These are phyloP conservation scores for Phytopythium vexans DNA, from an alignment of 352 stramenopile genomes.

Conservation along the genomic window DNA sequence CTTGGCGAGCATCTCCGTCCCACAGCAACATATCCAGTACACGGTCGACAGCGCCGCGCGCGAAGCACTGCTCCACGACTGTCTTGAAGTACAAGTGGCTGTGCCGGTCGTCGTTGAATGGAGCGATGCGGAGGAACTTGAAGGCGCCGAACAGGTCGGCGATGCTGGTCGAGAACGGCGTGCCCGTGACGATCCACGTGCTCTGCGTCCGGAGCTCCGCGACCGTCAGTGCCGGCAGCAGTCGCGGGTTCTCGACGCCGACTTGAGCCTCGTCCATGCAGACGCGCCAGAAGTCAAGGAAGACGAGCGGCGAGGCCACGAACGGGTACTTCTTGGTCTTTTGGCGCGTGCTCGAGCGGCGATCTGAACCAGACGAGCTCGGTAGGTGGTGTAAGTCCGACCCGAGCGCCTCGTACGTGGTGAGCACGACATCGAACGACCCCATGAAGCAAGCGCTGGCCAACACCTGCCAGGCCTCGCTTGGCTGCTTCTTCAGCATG, in stretches of 20 bases:
- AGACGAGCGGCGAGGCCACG: conserved; percentile 83
- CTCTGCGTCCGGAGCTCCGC: conserved; percentile 54
- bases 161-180: conserved; percentile 79
- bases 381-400: conserved; percentile 79
- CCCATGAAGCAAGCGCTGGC: conserved; percentile 48
- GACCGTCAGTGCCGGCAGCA: conserved; percentile 81
- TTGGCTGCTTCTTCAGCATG: conserved; percentile 24
- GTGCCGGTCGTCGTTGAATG: conserved; percentile 17
- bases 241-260: conserved; percentile 71
- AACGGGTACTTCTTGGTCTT: conserved; percentile 78
- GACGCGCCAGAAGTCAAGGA: conserved; percentile 87
- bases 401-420: conserved; percentile 87
- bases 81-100: not conserved
- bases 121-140: conserved; percentile 57
- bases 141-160: conserved; percentile 86
- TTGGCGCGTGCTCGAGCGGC: conserved; percentile 59
- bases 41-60: conserved; percentile 33
- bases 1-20: conserved; percentile 13
- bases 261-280: conserved; percentile 93
- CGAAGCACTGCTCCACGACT: not conserved
- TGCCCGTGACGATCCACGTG: conserved; percentile 90
- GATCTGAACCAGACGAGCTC: conserved; percentile 21
- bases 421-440: conserved; percentile 91
- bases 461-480: conserved; percentile 52
- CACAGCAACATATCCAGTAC: conserved; percentile 51